Evolutionary conservation across 192 early-diverging fungal genomes (phyloP), one percentile per base, ranked within the genome.

Genomic region (Martensiomyces pterosporus): DNA sequence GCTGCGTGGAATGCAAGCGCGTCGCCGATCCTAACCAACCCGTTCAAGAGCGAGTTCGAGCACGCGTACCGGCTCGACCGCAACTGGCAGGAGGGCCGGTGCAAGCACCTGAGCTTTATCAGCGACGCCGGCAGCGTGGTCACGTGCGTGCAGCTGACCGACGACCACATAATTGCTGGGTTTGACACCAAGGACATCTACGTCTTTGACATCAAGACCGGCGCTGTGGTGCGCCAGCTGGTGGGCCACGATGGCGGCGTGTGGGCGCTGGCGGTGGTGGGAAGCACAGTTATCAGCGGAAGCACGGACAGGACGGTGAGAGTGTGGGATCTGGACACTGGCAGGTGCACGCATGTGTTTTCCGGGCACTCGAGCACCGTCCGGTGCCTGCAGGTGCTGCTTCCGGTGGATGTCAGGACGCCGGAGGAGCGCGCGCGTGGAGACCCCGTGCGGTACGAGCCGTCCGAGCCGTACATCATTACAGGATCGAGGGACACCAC

Each of bases 401-500:
- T 88, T 54, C 86, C 88, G 1, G 70, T 71, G 1, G 81, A 82
- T 29, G 74, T 81, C 14, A 49, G 73, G 23, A 54, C 65, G 21
- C 43, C 61, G 2, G 40, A 14, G 0, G 64, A 75, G 60, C 59
- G 64, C n/a, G 64, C 64, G 2, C 34, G 58, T 43, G 49, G 52
- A 13, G 29, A 27, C 18, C 68, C 67, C 1, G 53, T 64, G n/a
- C 56, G 67, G 9, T 75, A 68, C 37, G 83, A 89, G 60, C 85
- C 85, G 4, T 53, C 71, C 15, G 78, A 81, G 55, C 91, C 91
- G 9, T 60, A 96, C 22, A 90, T 99, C 49, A 88, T 99, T 9
- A 97, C 94, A 0, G 97, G 97, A 3, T 93, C 91, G 1, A 76
- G 97, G 35, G 97, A 99, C 60, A 86, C 91, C 4, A 97, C 92